These are phyloP conservation scores for Sporisorium reilianum DNA, from an alignment of 1,284 basidiomycete species.

Conservation along the genomic window DNA sequence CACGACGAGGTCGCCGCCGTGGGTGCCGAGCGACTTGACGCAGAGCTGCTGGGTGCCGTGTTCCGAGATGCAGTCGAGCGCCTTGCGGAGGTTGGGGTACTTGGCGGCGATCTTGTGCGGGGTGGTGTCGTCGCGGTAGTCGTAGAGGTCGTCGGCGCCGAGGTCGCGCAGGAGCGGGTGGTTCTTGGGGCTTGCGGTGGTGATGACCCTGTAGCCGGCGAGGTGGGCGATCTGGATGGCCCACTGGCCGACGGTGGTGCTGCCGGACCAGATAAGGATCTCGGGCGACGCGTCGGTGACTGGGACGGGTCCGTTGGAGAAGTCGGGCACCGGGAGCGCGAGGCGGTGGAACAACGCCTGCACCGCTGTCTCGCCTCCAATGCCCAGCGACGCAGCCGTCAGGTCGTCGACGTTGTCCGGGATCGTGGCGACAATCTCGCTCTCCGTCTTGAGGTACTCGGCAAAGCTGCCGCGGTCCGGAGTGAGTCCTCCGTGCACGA, in stretches of 20 bases:
- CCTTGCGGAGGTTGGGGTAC: slow-evolving; percentile 61
- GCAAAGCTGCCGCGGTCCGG: slow-evolving; percentile 68
- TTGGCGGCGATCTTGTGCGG: slow-evolving; percentile 58
- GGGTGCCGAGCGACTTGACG: slow-evolving; percentile 49
- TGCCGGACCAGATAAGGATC: slow-evolving; percentile 73
- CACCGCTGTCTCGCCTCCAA: slow-evolving; percentile 62
- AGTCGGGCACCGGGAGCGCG: slow-evolving; percentile 34
- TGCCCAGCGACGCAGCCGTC: slow-evolving; percentile 52
- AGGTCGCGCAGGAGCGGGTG: slow-evolving; percentile 57
- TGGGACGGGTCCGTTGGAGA: slow-evolving; percentile 31
- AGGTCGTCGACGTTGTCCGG: slow-evolving; percentile 51
- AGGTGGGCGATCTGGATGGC: slow-evolving; percentile 68
- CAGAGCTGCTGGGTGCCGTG: slow-evolving; percentile 59
- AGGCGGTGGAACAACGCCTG: slow-evolving; percentile 57
- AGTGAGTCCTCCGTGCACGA: slow-evolving; percentile 71
- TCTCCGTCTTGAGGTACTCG: slow-evolving; percentile 66
- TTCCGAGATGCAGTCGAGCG: slow-evolving; percentile 65
- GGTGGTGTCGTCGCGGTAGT: slow-evolving; percentile 72
- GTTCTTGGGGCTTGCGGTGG: slow-evolving; percentile 71
- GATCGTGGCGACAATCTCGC: slow-evolving; percentile 52
- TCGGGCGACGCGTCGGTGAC: slow-evolving; percentile 43
- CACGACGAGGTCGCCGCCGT: slow-evolving; percentile 54
- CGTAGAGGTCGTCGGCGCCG: slow-evolving; percentile 67
- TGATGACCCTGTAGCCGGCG: slow-evolving; percentile 72
- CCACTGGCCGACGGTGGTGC: slow-evolving; percentile 74